Evolutionary conservation across 345 rosid species (phyloP).

Genomic region (Adansonia digitata): DNA sequence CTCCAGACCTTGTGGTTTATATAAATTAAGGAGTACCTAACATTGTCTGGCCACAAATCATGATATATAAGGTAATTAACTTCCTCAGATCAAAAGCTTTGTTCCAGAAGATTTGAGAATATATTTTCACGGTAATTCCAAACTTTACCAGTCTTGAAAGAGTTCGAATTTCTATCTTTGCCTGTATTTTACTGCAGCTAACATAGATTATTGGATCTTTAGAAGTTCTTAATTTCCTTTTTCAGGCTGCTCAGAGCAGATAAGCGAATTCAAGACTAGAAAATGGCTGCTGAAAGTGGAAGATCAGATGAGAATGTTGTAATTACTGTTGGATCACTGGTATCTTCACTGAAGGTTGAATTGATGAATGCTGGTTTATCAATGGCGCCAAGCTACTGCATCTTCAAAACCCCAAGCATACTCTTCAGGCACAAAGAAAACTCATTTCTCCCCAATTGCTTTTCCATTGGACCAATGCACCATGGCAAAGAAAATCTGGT

Average conservation of each 20-base stretch:
- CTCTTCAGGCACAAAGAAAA: constrained; percentile 16
- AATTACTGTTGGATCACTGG: not conserved
- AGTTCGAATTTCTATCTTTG: not conserved
- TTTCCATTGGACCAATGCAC: constrained; percentile 31
- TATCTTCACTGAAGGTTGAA: not conserved
- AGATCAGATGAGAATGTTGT: not conserved
- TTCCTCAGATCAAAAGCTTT: not conserved
- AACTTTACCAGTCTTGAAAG: not conserved
- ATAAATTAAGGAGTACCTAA: not conserved
- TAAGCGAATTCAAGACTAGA: not conserved
- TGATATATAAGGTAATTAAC: not conserved
- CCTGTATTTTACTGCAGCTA: not conserved
- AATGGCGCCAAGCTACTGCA: constrained; percentile 4
- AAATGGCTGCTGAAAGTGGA: not conserved
- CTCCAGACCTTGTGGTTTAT: not conserved
- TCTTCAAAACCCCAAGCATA: constrained; percentile 22
- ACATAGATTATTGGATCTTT: not conserved
- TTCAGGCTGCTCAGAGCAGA: not conserved
- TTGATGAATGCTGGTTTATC: not conserved
- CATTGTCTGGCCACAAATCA: not conserved
- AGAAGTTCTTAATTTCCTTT: not conserved
- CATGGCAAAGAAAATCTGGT: not conserved
- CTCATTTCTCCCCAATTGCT: constrained; percentile 26
- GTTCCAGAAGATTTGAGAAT: not conserved
- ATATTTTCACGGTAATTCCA: not conserved